Evolutionary conservation across 1,284 basidiomycete genomes (phyloP).

Genomic region (Microbotryum silenes-acaulis): DNA sequence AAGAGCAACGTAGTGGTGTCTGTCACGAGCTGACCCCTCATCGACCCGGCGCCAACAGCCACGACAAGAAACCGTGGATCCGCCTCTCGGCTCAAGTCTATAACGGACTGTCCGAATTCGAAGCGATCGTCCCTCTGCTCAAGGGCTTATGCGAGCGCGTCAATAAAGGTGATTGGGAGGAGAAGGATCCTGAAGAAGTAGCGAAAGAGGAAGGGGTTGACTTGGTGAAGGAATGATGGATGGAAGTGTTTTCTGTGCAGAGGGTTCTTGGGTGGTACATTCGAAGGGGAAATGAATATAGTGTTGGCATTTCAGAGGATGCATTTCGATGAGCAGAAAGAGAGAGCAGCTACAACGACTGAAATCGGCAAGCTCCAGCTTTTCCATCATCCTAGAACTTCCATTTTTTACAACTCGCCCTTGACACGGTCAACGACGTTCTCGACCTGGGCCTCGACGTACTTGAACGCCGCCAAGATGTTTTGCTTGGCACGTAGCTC

Average conservation of each 20-base stretch:
- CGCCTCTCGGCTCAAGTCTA: constrained; percentile 28
- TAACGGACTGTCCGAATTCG: constrained; percentile 40
- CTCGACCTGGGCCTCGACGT: constrained; percentile 20
- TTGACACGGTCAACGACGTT: constrained; percentile 29
- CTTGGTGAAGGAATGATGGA: too few species aligned
- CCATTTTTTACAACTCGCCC: constrained; percentile 34
- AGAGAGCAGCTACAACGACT: too few species aligned
- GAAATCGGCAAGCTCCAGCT: too few species aligned
- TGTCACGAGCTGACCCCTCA: too few species aligned
- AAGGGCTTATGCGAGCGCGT: constrained; percentile 34
- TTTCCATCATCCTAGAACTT: background rate
- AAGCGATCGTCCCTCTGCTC: constrained; percentile 35
- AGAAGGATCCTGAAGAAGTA: background rate
- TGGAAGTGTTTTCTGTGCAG: too few species aligned
- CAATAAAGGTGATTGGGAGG: constrained; percentile 3
- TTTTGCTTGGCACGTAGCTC: constrained; percentile 90
- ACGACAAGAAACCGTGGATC: constrained; percentile 35
- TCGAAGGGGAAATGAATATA: too few species aligned
- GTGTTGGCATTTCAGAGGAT: too few species aligned
- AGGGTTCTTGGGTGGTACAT: too few species aligned
- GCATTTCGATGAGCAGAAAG: too few species aligned
- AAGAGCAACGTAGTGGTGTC: too few species aligned
- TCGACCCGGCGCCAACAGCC: background rate
- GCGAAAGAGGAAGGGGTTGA: too few species aligned
- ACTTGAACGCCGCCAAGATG: constrained; percentile 31